phyloP scores from a whole-genome alignment of 1,139 yeast species.

The Candida labiduridarum region DNA sequence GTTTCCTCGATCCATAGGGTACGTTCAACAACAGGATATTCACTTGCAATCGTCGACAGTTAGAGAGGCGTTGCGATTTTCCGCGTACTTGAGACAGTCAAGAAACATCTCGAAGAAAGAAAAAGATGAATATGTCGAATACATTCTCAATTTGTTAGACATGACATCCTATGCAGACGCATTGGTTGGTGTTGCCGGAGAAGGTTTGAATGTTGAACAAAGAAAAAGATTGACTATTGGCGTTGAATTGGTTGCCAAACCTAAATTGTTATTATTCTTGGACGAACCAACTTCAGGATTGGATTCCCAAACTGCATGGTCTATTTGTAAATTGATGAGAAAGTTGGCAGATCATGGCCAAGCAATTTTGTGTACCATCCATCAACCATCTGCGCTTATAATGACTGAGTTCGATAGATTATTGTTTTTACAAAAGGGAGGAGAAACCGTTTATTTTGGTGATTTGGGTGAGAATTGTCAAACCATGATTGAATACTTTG shows the following conservation, averaged over 20 bases:
- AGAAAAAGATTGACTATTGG: constrained; percentile 42
- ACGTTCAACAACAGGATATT: constrained; percentile 43
- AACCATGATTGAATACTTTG: constrained; percentile 56
- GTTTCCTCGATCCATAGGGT: constrained; percentile 44
- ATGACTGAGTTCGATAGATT: constrained; percentile 37
- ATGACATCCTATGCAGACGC: constrained; percentile 33
- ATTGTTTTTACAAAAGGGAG: constrained; percentile 44
- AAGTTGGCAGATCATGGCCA: constrained; percentile 44
- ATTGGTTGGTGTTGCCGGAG: constrained; percentile 44
- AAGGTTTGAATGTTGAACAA: constrained; percentile 44
- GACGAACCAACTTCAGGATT: constrained; percentile 45
- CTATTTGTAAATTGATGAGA: constrained; percentile 42
- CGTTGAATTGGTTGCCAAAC: constrained; percentile 43
- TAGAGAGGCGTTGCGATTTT: constrained; percentile 37
- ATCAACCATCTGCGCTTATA: constrained; percentile 43
- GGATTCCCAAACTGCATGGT: constrained; percentile 47
- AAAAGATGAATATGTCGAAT: constrained; percentile 38
- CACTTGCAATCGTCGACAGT: constrained; percentile 40
- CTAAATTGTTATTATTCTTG: constrained; percentile 35
- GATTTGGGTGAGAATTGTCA: constrained; percentile 58
- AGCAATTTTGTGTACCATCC: constrained; percentile 44
- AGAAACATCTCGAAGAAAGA: constrained; percentile 27
- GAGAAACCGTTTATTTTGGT: constrained; percentile 67
- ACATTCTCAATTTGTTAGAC: constrained; percentile 31
- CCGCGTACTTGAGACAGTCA: constrained; percentile 42